Percentiles rank a stretch among this genome's conserved stretches.
These are phyloP conservation scores for Berkeleyomyces basicola DNA, from an alignment of 2,329 filamentous ascomycete genomes.

Conservation along the genomic window DNA sequence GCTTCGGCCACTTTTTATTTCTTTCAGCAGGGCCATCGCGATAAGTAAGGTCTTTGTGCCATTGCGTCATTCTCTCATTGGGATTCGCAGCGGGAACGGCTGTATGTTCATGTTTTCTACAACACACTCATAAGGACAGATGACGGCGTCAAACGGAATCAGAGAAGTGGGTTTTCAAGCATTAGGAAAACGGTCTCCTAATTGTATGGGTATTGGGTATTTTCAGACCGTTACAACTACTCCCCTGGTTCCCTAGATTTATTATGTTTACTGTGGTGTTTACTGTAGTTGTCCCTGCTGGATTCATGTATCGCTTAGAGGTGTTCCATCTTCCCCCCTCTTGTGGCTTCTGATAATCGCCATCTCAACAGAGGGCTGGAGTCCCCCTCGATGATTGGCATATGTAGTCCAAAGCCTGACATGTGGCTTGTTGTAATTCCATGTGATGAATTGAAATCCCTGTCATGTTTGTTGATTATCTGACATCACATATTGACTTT, in stretches of 20 bases:
- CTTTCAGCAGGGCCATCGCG: conserved; percentile 24
- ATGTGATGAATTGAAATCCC: no score
- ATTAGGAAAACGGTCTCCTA: conserved; percentile 14
- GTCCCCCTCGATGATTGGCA: no score
- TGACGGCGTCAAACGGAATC: conserved; percentile 52
- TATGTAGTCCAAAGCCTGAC: no score
- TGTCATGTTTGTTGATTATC: no score
- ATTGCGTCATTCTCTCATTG: conserved; percentile 27
- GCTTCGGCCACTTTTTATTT: conserved; percentile 19
- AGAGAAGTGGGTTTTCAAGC: conserved; percentile 21
- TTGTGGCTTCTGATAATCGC: no score
- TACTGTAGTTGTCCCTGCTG: neutral
- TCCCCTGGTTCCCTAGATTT: neutral
- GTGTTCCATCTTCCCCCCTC: no score
- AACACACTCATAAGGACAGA: conserved; percentile 25
- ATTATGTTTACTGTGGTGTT: neutral
- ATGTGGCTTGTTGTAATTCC: no score
- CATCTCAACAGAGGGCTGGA: no score
- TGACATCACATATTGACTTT: no score
- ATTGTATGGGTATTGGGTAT: conserved; percentile 13
- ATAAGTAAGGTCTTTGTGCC: conserved; percentile 33
- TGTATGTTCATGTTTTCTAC: conserved; percentile 42
- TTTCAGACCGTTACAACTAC: conserved; percentile 6
- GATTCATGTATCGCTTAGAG: no score
- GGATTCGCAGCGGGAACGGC: conserved; percentile 36